Base-by-base conservation (phyloP, 176 grass and related monocot species). In the Secale cereale region DNA sequence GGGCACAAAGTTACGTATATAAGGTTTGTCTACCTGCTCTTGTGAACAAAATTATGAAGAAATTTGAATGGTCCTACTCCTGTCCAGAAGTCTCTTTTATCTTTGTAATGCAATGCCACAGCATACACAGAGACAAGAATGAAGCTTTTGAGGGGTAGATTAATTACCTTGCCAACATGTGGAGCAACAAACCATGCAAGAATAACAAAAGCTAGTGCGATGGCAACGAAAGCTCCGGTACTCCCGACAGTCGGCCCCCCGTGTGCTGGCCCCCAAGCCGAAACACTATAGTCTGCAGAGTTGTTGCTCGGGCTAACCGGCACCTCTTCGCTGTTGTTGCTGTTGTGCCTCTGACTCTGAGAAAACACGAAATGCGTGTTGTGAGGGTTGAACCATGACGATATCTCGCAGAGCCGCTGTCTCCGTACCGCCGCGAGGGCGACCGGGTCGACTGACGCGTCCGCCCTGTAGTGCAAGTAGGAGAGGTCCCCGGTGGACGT, bases 381-480 rank as follows among this genome's bases (percentile, higher is more conserved):
- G 26, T 88, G 89, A 70, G 91, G 91, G 80, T 91, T 98, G 81
- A 98, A 98, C 97, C 97, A 98, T n/a, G 85, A 91, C 2, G 93
- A 92, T 61, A 98, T 95, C 59, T 98, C 97, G 31, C 81, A 88
- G 17, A 98, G 93, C 35, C 91, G 80, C 85, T 94, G 97, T 50
- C 97, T 91, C 22, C 91, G 82, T 83, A 98, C 92, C 8, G 86
- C 96, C 0, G 96, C 96, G 10, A 98, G 56, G 12, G 97, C 93
- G 65, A 89, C 90, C 15, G 91, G 91, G 81, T 98, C 97, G 26
- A 94, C 89, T 23, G 64, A 75, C 57, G 85, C 74, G 71, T 81
- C 81, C 7, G 78, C 23, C 74, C 78, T 65, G 65, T 88, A 68
- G 16, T 79, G 68, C 41, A 91, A 46, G 86, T 76, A 87, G 22